Conservation (phyloP, 2,329 filamentous ascomycete species). For the Aureobasidium sp. region DNA sequence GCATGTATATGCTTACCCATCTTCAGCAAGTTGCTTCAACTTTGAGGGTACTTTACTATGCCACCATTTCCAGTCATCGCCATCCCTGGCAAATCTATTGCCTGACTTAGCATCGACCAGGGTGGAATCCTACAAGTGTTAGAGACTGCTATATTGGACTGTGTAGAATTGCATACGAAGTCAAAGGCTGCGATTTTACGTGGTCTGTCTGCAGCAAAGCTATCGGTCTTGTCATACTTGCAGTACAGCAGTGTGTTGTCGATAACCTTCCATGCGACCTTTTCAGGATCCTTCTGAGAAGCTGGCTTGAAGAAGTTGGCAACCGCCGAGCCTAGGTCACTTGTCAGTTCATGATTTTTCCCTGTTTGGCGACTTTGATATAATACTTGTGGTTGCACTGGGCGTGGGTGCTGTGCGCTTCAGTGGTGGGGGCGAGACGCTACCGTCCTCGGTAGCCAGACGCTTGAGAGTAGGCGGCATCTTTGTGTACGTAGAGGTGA, state of each 20-base stretch:
- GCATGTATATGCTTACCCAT: slow-evolving; percentile 46
- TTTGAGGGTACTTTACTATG: slow-evolving; percentile 57
- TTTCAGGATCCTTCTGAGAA: slow-evolving; percentile 75
- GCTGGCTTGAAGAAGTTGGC: slow-evolving; percentile 80
- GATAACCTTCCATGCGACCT: slow-evolving; percentile 58
- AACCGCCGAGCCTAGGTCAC: slow-evolving; percentile 52
- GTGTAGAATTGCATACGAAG: slow-evolving; percentile 37
- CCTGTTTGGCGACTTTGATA: not conserved
- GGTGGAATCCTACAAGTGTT: slow-evolving; percentile 62
- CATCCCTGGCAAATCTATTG: slow-evolving; percentile 62
- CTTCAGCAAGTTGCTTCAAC: slow-evolving; percentile 58
- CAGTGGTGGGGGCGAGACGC: slow-evolving; percentile 49
- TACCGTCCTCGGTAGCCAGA: slow-evolving; percentile 29
- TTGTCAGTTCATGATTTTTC: not conserved
- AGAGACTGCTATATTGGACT: not conserved
- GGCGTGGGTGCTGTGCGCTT: slow-evolving; percentile 45
- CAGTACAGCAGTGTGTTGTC: slow-evolving; percentile 62
- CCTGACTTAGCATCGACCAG: slow-evolving; percentile 73
- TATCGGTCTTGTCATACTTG: slow-evolving; percentile 13
- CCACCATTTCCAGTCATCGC: slow-evolving; percentile 94
- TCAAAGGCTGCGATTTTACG: slow-evolving; percentile 65
- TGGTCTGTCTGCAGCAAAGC: slow-evolving; percentile 26
- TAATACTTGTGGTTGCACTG: slow-evolving; percentile 41
- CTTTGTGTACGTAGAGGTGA: not conserved
- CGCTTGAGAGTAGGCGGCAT: slow-evolving; percentile 25